A percentile compares a stretch with the other conserved stretches of the same genome.
Evolutionary conservation across 176 grass and related monocot species (phyloP).

Genomic region (Leersia perrieri): DNA sequence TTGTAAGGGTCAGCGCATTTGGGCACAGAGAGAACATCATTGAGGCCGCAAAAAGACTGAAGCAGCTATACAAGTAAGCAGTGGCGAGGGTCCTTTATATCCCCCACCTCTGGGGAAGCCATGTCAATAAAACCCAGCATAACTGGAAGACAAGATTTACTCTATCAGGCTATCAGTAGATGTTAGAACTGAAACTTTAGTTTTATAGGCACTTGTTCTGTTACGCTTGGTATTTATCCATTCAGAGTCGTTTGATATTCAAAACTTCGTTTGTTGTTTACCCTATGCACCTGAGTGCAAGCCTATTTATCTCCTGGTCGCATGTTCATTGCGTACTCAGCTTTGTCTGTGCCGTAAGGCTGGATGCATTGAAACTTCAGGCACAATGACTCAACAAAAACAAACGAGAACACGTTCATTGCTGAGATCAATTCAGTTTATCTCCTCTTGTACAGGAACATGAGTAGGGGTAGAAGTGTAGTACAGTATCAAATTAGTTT

Average conservation of each 20-base stretch:
- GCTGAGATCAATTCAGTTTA: not conserved
- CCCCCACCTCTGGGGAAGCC: not conserved
- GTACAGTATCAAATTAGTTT: conserved; percentile 18
- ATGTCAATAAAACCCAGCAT: conserved; percentile 23
- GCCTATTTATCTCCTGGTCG: not conserved
- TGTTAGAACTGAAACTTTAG: not conserved
- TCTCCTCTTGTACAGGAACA: not conserved
- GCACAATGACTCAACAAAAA: not conserved
- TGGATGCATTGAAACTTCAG: not conserved
- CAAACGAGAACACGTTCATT: not conserved
- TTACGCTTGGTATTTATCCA: not conserved
- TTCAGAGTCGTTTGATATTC: conserved; percentile 2
- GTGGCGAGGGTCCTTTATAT: not conserved
- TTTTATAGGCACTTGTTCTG: conserved; percentile 1
- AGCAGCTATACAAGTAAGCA: conserved; percentile 56
- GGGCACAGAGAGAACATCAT: conserved; percentile 72
- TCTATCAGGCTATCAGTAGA: not conserved
- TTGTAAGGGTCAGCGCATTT: conserved; percentile 84
- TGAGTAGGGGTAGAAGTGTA: too few relatives aligned
- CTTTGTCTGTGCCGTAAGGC: not conserved
- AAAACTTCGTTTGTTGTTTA: conserved; percentile 9
- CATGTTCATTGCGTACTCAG: not conserved
- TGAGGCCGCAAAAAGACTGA: conserved; percentile 61
- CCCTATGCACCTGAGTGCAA: not conserved
- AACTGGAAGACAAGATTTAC: not conserved